Evolutionary conservation across 345 rosid species (phyloP), one percentile per base, ranked within the genome.

Genomic region (Moringa oleifera): DNA sequence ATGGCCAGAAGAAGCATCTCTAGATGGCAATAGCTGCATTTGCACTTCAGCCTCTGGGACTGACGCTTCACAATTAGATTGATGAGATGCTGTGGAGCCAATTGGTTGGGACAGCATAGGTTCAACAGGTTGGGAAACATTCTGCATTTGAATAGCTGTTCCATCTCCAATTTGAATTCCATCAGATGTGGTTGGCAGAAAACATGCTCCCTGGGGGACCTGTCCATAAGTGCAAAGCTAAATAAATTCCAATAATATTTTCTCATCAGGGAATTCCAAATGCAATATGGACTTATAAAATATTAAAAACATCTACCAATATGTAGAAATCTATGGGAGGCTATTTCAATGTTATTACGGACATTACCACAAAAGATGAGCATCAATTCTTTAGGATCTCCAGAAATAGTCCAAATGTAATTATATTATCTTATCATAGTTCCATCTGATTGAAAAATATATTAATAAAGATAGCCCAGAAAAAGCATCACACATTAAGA

Each of bases 141-240:
- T 66, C 50, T 45, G 66, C 25, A 33, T 64, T 57, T 53, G 80
- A 67, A 18, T 59, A 51, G 50, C 46, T 20, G 49, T 63, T 65
- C 72, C 73, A 56, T 61, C 64, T 67, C 72, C 69, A 65, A 56
- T 68, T 62, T 64, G 75, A 20, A 49, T 62, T 70, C 50, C 73
- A 69, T 79, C 65, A 55, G 75, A 69, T 63, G 75, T 23, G n/a
- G 62, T 53, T 31, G 67, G 73, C 25, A 53, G 73, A 63, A 61
- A 63, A 57, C 55, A 68, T 57, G 59, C 70, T 67, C 71, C 73
- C 37, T 46, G 68, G 56, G 57, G 53, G 57, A 49, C 75, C 82
- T 77, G 68, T 53, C 51, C 72, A 74, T 41, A 52, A 16, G 2
- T n/a, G 7, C 45, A 58, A 52, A 41, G 56, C 25, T 23, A 17